Percentiles rank a stretch among this genome's conserved stretches.
These are phyloP conservation scores for Tieghemiomyces parasiticus DNA, from an alignment of 192 early-diverging fungal species.

Conservation along the genomic window DNA sequence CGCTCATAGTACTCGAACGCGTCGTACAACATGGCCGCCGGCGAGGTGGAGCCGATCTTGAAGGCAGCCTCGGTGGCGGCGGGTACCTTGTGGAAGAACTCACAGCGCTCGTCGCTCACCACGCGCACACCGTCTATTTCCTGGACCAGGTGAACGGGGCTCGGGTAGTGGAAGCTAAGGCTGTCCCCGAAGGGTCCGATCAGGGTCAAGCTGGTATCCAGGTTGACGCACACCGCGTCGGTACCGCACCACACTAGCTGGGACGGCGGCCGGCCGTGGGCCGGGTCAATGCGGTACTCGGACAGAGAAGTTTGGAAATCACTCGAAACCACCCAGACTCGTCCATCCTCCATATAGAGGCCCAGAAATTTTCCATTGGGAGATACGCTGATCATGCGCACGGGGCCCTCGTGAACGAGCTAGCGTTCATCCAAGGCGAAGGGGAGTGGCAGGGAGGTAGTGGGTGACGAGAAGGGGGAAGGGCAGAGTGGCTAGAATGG, in stretches of 20 bases:
- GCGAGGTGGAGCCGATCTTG: conserved; percentile 85
- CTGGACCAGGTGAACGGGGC: conserved; percentile 64
- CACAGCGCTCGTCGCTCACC: conserved; percentile 66
- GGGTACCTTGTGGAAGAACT: conserved; percentile 80
- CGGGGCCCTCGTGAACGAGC: conserved; percentile 79
- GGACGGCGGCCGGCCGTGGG: neutral
- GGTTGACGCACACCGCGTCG: conserved; percentile 80
- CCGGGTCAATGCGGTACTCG: conserved; percentile 35
- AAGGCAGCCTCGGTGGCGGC: conserved; percentile 71
- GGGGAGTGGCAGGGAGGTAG: no score
- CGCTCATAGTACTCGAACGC: conserved; percentile 54
- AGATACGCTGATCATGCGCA: conserved; percentile 73
- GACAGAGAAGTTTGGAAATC: conserved; percentile 91
- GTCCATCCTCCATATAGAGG: conserved; percentile 59
- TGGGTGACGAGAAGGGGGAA: no score
- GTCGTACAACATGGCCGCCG: conserved; percentile 86
- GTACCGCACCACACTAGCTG: conserved; percentile 69
- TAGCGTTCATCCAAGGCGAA: no score
- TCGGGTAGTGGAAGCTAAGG: conserved; percentile 46
- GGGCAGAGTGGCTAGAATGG: no score
- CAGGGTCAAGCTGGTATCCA: conserved; percentile 69
- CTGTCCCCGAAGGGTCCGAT: conserved; percentile 85
- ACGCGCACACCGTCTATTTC: conserved; percentile 90
- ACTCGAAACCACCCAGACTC: conserved; percentile 83
- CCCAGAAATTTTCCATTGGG: conserved; percentile 91